These are phyloP conservation scores for Myriosclerotinia duriaeana DNA, from an alignment of 2,329 filamentous ascomycete genomes.

Conservation along the genomic window DNA sequence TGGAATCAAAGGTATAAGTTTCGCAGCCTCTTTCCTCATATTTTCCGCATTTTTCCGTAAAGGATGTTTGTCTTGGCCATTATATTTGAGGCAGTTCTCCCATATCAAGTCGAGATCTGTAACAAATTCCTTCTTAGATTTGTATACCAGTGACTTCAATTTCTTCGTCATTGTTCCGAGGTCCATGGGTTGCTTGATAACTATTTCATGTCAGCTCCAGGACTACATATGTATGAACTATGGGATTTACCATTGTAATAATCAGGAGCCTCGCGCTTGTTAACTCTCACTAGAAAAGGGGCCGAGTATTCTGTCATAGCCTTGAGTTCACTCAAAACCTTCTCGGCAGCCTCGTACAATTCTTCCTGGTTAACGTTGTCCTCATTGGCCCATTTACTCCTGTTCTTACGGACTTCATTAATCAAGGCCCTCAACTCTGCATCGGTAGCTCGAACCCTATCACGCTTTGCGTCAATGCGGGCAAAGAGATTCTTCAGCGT, in stretches of 20 bases:
- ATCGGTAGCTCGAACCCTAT: conserved; percentile 87
- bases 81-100: conserved; percentile 96
- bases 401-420: conserved; percentile 95
- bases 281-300: conserved; percentile 91
- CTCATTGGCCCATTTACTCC: conserved; percentile 98
- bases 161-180: conserved; percentile 98
- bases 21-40: conserved; percentile 97
- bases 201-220: conserved; percentile 52
- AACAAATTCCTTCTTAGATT: conserved; percentile 92
- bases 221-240: background rate
- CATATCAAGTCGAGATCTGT: conserved; percentile 92
- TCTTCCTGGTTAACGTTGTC: conserved; percentile 98
- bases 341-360: conserved; percentile 93
- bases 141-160: conserved; percentile 75
- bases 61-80: conserved; percentile 83
- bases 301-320: conserved; percentile 96
- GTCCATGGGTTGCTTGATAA: conserved; percentile 97
- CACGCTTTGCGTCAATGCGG: conserved; percentile 88
- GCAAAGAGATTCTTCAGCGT: conserved; percentile 97
- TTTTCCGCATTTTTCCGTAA: conserved; percentile 89
- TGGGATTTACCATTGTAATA: conserved; percentile 77
- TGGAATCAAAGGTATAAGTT: conserved; percentile 90
- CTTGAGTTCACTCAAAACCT: conserved; percentile 94
- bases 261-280: conserved; percentile 94
- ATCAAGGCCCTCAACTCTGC: conserved; percentile 88